These are phyloP conservation scores for Cochlearia excelsa DNA, from an alignment of 345 rosid genomes.

Conservation along the genomic window DNA sequence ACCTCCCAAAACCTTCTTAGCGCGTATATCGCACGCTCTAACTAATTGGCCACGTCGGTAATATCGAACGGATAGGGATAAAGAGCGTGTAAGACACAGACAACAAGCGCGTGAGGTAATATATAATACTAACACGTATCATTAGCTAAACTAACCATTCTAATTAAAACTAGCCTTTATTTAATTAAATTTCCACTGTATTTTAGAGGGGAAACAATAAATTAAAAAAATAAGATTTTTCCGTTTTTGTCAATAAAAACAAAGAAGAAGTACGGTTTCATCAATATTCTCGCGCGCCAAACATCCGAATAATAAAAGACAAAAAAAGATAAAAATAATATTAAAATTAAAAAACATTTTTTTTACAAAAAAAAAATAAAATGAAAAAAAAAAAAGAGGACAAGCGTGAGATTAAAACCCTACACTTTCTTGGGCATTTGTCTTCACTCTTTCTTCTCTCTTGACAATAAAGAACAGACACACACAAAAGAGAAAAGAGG, in stretches of 20 bases:
- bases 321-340: constrained; percentile 1
- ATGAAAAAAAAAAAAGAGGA: constrained; percentile 20
- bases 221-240: background rate
- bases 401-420: constrained; percentile 66
- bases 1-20: background rate
- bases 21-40: constrained; percentile 3
- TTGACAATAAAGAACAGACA: constrained; percentile 6
- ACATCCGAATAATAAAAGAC: constrained; percentile 37
- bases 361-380: background rate
- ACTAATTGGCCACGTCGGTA: background rate
- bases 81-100: background rate
- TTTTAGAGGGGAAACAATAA: background rate
- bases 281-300: constrained; percentile 38
- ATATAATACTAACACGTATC: constrained; percentile 18
- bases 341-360: background rate
- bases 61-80: constrained; percentile 22
- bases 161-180: background rate
- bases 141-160: constrained; percentile 1
- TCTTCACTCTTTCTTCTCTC: constrained; percentile 25
- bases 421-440: constrained; percentile 41
- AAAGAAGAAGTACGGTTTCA: constrained; percentile 36
- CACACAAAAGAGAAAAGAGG: constrained; percentile 7
- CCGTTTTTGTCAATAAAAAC: constrained; percentile 34
- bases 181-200: constrained; percentile 9
- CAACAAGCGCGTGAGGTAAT: background rate